Base-by-base conservation (phyloP, 176 grass and related monocot species). In the Miscanthus lutarioriparius region DNA sequence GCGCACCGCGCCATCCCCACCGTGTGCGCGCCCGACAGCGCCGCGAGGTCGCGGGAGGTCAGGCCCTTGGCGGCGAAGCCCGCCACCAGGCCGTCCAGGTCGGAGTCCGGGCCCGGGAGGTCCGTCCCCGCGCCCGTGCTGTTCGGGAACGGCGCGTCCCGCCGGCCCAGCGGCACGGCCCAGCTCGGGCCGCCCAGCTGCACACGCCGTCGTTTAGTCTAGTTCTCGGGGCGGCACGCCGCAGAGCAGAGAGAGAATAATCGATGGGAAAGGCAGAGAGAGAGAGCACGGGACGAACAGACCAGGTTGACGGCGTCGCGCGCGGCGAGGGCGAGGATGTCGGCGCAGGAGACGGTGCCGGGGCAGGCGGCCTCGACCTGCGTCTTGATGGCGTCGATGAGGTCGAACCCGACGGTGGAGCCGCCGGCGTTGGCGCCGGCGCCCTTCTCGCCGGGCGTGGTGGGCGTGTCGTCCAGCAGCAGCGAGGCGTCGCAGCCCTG, bases 401-500 rank as follows among this genome's bases (percentile, higher is more conserved):
- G 26, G 64, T 88, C 85, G 64, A 90, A 97, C n/a, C 90, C 87
- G 53, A 61, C 23, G 16, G 89, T 82, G 12, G 94, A 87, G 38
- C 76, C 84, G 43, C 45, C 84, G 80, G 94, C 89, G 80, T 97
- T 97, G 72, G 94, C 76, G 7, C 89, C 87, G 15, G 92, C 85
- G 79, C 56, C 14, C 86, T 97, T 97, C 83, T 97, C 94, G 28
- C 94, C 86, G 1, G 77, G 77, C 61, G 87, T 85, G 6, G 87
- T 43, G 11, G 89, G 58, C 36, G 87, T 89, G 92, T 92, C 92
- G 73, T 97, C 94, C 26, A 94, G 79, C 39, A 97, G 92, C 80
- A 97, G 76, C 41, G 94, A 97, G 17, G 71, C 94, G 91, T 97
- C 94, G 84, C 94, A 97, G 16, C 92, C 94, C 94, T 97, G 79